phyloP scores from a whole-genome alignment of 352 stramenopile species.

The Globisporangium nagaii region DNA sequence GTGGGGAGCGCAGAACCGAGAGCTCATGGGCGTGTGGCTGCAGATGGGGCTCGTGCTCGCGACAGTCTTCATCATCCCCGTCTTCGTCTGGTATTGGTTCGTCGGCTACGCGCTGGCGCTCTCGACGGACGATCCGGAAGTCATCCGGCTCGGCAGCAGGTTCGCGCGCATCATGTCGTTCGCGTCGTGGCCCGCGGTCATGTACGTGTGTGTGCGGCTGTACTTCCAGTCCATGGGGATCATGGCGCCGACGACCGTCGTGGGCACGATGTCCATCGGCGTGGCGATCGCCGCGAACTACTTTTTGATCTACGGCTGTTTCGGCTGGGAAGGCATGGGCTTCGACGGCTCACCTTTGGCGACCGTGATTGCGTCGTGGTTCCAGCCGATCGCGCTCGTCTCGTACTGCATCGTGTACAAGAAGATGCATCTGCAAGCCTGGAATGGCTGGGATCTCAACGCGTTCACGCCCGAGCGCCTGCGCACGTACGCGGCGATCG shows the following conservation, averaged over 20 bases:
- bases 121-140: constrained; percentile 52
- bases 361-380: constrained; percentile 73
- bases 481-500: constrained; percentile 56
- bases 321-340: constrained; percentile 49
- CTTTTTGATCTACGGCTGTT: constrained; percentile 46
- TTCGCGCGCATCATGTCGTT: constrained; percentile 75
- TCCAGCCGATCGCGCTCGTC: constrained; percentile 70
- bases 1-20: constrained; percentile 61
- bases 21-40: constrained; percentile 64
- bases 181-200: no score
- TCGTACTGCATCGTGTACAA: constrained; percentile 72
- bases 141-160: constrained; percentile 53
- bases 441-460: constrained; percentile 56
- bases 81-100: constrained; percentile 65
- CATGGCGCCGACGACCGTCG: constrained; percentile 62
- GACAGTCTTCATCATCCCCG: constrained; percentile 34
- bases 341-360: constrained; percentile 72
- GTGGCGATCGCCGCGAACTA: constrained; percentile 66
- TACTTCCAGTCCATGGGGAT: constrained; percentile 79
- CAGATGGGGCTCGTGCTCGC: constrained; percentile 60
- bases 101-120: constrained; percentile 13
- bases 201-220: no score
- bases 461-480: constrained; percentile 52
- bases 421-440: constrained; percentile 61
- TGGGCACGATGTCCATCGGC: constrained; percentile 56